Evolutionary conservation across 169 alveolate genomes (phyloP).

Genomic region (Cryptosporidium viatorum): DNA sequence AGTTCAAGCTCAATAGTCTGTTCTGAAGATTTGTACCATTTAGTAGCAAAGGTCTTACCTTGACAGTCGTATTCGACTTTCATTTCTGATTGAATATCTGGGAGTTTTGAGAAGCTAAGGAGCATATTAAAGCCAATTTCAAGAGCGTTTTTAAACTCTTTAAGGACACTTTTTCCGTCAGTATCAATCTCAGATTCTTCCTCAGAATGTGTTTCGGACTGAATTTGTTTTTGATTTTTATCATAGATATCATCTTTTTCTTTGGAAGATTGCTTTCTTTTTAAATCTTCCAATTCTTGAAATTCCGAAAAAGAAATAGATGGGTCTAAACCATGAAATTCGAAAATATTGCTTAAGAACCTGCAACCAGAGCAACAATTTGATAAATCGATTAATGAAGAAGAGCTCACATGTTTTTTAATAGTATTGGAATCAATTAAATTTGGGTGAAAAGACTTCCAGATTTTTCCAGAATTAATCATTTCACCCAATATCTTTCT

Average conservation of each 20-base stretch:
- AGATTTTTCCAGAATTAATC: slow-evolving; percentile 37
- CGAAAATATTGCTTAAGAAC: slow-evolving; percentile 15
- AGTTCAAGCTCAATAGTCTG: slow-evolving; percentile 32
- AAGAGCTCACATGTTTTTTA: background rate
- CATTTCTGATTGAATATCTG: slow-evolving; percentile 48
- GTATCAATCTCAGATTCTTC: background rate
- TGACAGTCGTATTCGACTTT: slow-evolving; percentile 72
- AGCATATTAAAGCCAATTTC: slow-evolving; percentile 37
- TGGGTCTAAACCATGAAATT: slow-evolving; percentile 31
- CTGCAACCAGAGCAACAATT: slow-evolving; percentile 56
- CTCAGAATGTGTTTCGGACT: background rate
- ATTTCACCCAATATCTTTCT: slow-evolving; percentile 33
- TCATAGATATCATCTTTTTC: background rate
- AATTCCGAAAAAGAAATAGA: slow-evolving; percentile 1
- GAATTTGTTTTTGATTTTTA: background rate
- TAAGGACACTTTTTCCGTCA: slow-evolving; percentile 7
- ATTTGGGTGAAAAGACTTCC: slow-evolving; percentile 20
- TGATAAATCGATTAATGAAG: slow-evolving; percentile 3
- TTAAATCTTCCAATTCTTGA: background rate
- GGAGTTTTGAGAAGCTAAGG: slow-evolving; percentile 22
- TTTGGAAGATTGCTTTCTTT: background rate
- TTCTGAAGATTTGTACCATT: slow-evolving; percentile 53
- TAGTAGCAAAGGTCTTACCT: slow-evolving; percentile 65
- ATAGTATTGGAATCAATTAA: background rate
- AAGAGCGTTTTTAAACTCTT: slow-evolving; percentile 2